Conservation (phyloP, 2,329 filamentous ascomycete species). For the Pseudogymnoascus sp. region DNA sequence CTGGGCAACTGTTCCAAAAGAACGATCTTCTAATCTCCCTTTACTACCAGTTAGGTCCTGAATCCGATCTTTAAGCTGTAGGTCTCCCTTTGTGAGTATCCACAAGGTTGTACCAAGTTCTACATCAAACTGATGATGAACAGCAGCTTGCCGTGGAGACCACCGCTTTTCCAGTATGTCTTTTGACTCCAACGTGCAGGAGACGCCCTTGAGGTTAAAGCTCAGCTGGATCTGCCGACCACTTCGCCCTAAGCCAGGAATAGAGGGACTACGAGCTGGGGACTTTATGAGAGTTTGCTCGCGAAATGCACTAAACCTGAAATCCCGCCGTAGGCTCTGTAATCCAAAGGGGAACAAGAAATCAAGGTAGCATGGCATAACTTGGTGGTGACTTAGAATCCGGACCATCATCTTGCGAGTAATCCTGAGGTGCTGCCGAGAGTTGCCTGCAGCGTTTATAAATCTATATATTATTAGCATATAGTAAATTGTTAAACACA, state of each 20-base stretch:
- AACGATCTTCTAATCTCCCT: slow-evolving; percentile 28
- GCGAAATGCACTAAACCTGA: slow-evolving; percentile 24
- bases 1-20: slow-evolving; percentile 27
- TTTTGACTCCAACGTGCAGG: slow-evolving; percentile 2
- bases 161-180: slow-evolving; percentile 13
- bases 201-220: slow-evolving; percentile 24
- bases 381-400: slow-evolving; percentile 28
- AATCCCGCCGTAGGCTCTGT: slow-evolving; percentile 20
- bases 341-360: slow-evolving; percentile 27
- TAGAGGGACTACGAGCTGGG: slow-evolving; percentile 10
- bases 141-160: slow-evolving; percentile 22
- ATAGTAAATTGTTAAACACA: background rate
- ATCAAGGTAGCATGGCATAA: slow-evolving; percentile 29
- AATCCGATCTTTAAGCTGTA: slow-evolving; percentile 25
- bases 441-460: slow-evolving; percentile 17
- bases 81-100: slow-evolving; percentile 34
- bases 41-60: slow-evolving; percentile 28
- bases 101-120: slow-evolving; percentile 31
- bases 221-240: slow-evolving; percentile 23
- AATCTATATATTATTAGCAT: slow-evolving; percentile 16
- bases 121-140: slow-evolving; percentile 26
- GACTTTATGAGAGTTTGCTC: slow-evolving; percentile 16
- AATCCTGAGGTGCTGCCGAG: slow-evolving; percentile 19
- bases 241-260: slow-evolving; percentile 18
- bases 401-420: slow-evolving; percentile 22